These are phyloP conservation scores for Fusarium nematophilum DNA, from an alignment of 2,329 filamentous ascomycete species.

Conservation along the genomic window DNA sequence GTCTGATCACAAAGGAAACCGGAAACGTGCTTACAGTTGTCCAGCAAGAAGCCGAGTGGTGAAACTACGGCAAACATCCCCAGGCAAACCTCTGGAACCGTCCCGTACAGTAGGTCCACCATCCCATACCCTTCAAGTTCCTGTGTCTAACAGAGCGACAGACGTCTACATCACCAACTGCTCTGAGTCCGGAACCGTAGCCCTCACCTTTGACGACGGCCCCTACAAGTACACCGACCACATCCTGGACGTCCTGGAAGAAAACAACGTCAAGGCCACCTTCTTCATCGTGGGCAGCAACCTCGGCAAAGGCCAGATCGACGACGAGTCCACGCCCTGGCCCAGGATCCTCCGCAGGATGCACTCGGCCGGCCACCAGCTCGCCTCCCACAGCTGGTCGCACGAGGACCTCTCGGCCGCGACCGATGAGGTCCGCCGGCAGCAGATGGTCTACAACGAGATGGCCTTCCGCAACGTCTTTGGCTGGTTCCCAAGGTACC, in stretches of 20 bases:
- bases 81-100: slow-evolving; percentile 43
- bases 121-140: not conserved
- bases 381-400: slow-evolving; percentile 58
- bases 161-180: slow-evolving; percentile 50
- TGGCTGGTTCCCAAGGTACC: slow-evolving; percentile 54
- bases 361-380: slow-evolving; percentile 55
- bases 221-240: slow-evolving; percentile 55
- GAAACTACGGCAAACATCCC: slow-evolving; percentile 43
- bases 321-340: slow-evolving; percentile 49
- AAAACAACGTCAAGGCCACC: slow-evolving; percentile 49
- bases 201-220: slow-evolving; percentile 60
- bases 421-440: slow-evolving; percentile 44
- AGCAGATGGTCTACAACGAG: slow-evolving; percentile 57
- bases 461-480: slow-evolving; percentile 55
- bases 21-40: not conserved
- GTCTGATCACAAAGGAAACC: not conserved
- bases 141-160: slow-evolving; percentile 19
- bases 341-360: slow-evolving; percentile 53
- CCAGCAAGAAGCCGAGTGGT: slow-evolving; percentile 45
- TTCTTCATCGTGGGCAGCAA: slow-evolving; percentile 57
- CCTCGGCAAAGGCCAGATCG: slow-evolving; percentile 53
- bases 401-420: slow-evolving; percentile 54
- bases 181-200: slow-evolving; percentile 48
- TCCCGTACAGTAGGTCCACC: slow-evolving; percentile 47
- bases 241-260: slow-evolving; percentile 52